Conservation (phyloP, 345 rosid species). For the Salix arbutifolia region DNA sequence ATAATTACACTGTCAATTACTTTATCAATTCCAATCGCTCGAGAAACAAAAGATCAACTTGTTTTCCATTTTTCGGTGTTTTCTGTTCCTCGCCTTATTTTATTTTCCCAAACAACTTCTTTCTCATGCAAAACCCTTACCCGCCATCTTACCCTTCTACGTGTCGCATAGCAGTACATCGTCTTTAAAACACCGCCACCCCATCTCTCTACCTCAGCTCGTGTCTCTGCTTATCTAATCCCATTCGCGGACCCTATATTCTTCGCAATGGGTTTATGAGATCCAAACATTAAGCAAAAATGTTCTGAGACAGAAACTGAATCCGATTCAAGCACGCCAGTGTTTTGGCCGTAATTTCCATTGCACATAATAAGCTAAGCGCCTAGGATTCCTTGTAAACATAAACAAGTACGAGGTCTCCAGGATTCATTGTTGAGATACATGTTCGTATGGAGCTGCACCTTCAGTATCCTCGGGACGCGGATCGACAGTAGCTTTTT, state of each 20-base stretch:
- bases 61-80: neutral
- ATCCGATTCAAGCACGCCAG: no score
- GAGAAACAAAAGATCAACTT: neutral
- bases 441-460: conserved; percentile 22
- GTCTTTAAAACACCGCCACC: conserved; percentile 21
- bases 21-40: neutral
- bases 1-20: no score
- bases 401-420: neutral
- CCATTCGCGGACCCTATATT: no score
- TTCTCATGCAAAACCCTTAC: conserved; percentile 55
- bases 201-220: neutral
- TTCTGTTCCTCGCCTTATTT: no score
- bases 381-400: neutral
- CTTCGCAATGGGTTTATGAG: no score
- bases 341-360: no score
- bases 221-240: neutral
- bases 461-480: conserved; percentile 25
- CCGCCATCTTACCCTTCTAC: conserved; percentile 40
- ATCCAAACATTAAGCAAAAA: no score
- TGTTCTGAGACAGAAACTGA: no score
- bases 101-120: conserved; percentile 31
- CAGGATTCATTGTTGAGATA: conserved; percentile 15
- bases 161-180: conserved; percentile 5
- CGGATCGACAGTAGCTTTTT: conserved; percentile 32
- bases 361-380: neutral